Conservation (phyloP, 768 basidiomycete genomes). For the Serendipita vermifera region DNA sequence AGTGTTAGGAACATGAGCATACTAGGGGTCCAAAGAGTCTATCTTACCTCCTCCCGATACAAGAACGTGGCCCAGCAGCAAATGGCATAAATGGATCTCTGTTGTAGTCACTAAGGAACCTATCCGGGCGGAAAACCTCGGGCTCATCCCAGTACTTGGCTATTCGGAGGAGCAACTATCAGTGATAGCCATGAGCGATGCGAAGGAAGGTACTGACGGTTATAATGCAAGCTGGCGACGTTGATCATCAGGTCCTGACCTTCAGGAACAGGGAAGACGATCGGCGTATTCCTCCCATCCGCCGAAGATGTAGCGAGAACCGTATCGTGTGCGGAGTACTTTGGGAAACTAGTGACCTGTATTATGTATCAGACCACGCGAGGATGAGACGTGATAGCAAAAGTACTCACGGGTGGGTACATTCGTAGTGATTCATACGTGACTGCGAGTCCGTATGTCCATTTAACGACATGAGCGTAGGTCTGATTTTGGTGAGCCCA, state of each 20-base stretch:
- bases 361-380: background rate
- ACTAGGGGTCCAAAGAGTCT: background rate
- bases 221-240: constrained; percentile 9
- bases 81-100: background rate
- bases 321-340: background rate
- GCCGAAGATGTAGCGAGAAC: background rate
- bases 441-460: background rate
- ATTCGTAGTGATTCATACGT: background rate
- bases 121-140: background rate
- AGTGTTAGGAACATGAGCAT: background rate
- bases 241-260: background rate
- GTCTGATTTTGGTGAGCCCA: background rate
- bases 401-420: background rate
- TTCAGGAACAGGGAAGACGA: constrained; percentile 6
- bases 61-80: background rate
- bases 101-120: background rate
- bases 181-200: background rate
- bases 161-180: too few relatives aligned
- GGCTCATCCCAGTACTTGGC: background rate
- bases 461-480: background rate
- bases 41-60: background rate
- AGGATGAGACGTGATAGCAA: background rate
- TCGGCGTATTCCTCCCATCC: constrained; percentile 4
- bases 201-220: constrained; percentile 6
- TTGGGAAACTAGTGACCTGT: background rate